Evolutionary conservation across 2,329 filamentous ascomycete species (phyloP), one percentile per base, ranked within the genome.

Genomic region (Pyrenophora seminiperda): DNA sequence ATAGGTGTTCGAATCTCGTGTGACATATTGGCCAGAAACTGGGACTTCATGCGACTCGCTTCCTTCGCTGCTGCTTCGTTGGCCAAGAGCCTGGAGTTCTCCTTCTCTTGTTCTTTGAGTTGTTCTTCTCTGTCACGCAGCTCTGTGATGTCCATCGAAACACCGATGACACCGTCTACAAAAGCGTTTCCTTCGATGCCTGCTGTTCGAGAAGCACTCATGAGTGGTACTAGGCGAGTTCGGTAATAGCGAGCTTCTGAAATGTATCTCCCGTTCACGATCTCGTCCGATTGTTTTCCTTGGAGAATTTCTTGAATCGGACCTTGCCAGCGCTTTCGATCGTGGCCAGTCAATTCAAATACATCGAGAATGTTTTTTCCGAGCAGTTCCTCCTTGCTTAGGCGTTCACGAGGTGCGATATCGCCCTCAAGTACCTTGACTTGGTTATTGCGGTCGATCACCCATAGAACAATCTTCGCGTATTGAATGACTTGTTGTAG

Each of bases 11-110:
- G 79, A 40, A 91, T 90, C 66, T 91, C 88, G 66, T 90, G 88
- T n/a, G 85, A 88, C 87, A 90, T 90, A 71, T 90, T 90, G 11
- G 88, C 88, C 5, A 91, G 75, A 61, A 92, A 92, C 58, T 90
- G 88, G 59, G 85, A 89, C 75, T 93, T 94, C 66, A 93, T 81
- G 47, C 88, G 81, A 63, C 86, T 91, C 2, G 89, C 89, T 71
- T 92, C 89, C 66, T 90, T 91, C 1, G 89, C 89, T 13, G 89
- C 88, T 6, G 84, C 83, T 64, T 90, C 88, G 56, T 91, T 90
- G 4, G 88, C 88, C 53, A 90, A 75, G 1, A 91, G 78, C 50
- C 83, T 83, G 11, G 83, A 79, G 62, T 91, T 92, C 61, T 90
- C 87, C 58, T 81, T 82, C 34, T 85, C 84, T 61, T 88, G 83